phyloP scores from a whole-genome alignment of 768 basidiomycete genomes.

The Leccinellum luteum region DNA sequence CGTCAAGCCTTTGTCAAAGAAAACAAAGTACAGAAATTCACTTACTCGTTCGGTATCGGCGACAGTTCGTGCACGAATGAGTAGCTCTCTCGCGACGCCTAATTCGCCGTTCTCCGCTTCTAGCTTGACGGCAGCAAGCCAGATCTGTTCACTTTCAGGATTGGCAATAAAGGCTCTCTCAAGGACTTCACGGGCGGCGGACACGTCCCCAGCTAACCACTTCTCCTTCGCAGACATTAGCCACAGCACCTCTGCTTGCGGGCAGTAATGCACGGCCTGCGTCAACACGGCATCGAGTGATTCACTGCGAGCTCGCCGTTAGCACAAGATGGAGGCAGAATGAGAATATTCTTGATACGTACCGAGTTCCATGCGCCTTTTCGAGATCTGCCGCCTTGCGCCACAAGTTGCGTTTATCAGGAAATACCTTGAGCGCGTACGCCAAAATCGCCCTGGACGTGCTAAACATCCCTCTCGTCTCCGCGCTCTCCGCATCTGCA shows the following conservation, averaged over 20 bases:
- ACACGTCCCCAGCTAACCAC: conserved; percentile 87
- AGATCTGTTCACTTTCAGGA: conserved; percentile 95
- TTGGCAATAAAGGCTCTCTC: conserved; percentile 91
- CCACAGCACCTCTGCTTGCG: conserved; percentile 96
- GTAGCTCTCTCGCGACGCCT: conserved; percentile 78
- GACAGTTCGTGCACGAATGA: conserved; percentile 85
- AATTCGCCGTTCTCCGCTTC: conserved; percentile 95
- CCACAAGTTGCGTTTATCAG: conserved; percentile 85
- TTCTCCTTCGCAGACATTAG: conserved; percentile 98
- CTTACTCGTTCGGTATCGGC: conserved; percentile 89
- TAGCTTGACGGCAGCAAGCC: conserved; percentile 95
- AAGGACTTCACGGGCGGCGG: conserved; percentile 86
- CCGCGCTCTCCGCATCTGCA: conserved; percentile 84
- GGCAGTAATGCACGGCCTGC: conserved; percentile 86
- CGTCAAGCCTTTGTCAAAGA: neutral
- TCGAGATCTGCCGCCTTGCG: conserved; percentile 90
- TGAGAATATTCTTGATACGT: conserved; percentile 16
- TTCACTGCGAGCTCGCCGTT: conserved; percentile 45
- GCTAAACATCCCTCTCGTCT: conserved; percentile 68
- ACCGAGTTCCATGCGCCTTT: conserved; percentile 85
- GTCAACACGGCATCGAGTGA: conserved; percentile 78
- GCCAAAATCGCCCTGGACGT: conserved; percentile 87
- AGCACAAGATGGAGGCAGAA: neutral
- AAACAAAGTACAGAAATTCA: neutral
- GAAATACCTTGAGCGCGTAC: conserved; percentile 88